Conservation (phyloP, 2,329 filamentous ascomycete species). For the Dryadomyces sulphureus region DNA sequence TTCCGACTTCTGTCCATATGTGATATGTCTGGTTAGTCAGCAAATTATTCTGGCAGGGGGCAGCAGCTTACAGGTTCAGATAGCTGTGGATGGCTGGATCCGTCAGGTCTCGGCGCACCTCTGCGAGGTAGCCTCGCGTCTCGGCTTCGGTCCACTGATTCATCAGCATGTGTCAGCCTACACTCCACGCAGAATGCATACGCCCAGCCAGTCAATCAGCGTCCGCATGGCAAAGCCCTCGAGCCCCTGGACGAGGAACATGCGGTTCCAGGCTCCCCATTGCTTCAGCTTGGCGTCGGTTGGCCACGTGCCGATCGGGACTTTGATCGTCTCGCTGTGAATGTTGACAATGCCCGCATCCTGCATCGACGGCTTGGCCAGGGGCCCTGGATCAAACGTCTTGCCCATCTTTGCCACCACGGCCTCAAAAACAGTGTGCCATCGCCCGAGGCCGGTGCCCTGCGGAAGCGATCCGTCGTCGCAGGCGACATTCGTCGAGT, state of each 20-base stretch:
- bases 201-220: slow-evolving; percentile 30
- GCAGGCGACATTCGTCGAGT: slow-evolving; percentile 1
- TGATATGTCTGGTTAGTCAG: background rate
- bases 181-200: no score
- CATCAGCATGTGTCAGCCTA: no score
- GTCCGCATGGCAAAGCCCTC: slow-evolving; percentile 37
- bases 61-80: no score
- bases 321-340: slow-evolving; percentile 30
- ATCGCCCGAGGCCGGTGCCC: slow-evolving; percentile 11
- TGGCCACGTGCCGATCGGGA: slow-evolving; percentile 40
- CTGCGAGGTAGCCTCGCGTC: no score
- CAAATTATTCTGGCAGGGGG: no score
- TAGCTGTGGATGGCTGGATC: no score
- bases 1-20: background rate
- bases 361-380: background rate
- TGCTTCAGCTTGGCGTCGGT: slow-evolving; percentile 34
- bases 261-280: slow-evolving; percentile 36
- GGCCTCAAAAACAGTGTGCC: slow-evolving; percentile 4
- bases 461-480: slow-evolving; percentile 14
- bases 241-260: slow-evolving; percentile 32
- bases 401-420: slow-evolving; percentile 3
- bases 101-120: no score
- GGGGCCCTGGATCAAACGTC: slow-evolving; percentile 1
- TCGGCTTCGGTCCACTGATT: no score
- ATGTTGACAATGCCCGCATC: slow-evolving; percentile 24